phyloP scores from a whole-genome alignment of 2,329 filamentous ascomycete species.

The Emmonsia crescens region DNA sequence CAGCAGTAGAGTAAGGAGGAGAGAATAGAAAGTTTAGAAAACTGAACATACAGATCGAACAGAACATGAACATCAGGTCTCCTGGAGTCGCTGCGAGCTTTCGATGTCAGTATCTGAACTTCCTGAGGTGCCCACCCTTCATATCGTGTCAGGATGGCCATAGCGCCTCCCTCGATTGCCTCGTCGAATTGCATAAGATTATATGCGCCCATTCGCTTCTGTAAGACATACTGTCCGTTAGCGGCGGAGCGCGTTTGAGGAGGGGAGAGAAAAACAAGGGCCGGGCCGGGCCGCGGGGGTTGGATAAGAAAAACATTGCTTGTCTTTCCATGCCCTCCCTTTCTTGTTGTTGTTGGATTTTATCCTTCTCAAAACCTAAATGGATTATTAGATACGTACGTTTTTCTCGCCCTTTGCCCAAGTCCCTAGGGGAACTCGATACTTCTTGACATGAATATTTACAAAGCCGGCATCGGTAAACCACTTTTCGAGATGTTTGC shows the following conservation, averaged over 20 bases:
- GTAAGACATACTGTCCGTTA: not conserved
- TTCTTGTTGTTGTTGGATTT: not conserved
- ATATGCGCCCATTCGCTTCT: slow-evolving; percentile 18
- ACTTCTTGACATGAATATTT: slow-evolving; percentile 12
- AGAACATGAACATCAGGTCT: slow-evolving; percentile 22
- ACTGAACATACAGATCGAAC: slow-evolving; percentile 16
- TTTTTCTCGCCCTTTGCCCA: slow-evolving; percentile 18
- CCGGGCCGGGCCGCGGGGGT: not conserved
- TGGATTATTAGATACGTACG: slow-evolving; percentile 1
- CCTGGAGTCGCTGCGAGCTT: slow-evolving; percentile 23
- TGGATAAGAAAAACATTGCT: not conserved
- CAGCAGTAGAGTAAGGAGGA: not conserved
- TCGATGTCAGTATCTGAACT: slow-evolving; percentile 21
- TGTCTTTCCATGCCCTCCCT: not conserved
- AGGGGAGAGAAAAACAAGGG: not conserved
- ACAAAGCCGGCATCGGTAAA: slow-evolving; percentile 18
- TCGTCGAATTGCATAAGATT: slow-evolving; percentile 18
- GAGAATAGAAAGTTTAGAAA: not conserved
- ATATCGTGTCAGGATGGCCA: slow-evolving; percentile 18
- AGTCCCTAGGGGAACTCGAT: slow-evolving; percentile 16
- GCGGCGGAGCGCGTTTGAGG: not conserved
- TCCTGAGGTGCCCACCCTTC: slow-evolving; percentile 18
- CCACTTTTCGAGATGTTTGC: slow-evolving; percentile 9
- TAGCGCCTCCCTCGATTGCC: slow-evolving; percentile 19
- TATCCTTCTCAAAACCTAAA: not conserved